These are phyloP conservation scores for Thielaviopsis euricoi DNA, from an alignment of 2,329 filamentous ascomycete genomes.

Conservation along the genomic window DNA sequence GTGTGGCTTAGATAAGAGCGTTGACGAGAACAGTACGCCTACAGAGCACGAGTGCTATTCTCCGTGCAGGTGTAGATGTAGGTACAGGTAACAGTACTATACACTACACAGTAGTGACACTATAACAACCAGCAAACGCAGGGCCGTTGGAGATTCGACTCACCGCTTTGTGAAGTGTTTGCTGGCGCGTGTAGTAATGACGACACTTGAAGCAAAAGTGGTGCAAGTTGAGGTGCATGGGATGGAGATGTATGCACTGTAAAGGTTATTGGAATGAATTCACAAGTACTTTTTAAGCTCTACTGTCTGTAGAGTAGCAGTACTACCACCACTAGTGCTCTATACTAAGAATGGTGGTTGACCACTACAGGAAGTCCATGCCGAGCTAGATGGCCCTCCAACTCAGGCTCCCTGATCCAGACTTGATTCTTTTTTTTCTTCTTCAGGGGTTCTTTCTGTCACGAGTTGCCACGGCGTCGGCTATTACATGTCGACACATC, in stretches of 20 bases:
- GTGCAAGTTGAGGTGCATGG: too few relatives aligned
- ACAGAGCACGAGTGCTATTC: not conserved
- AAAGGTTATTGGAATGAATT: too few relatives aligned
- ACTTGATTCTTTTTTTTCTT: not conserved
- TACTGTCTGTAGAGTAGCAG: too few relatives aligned
- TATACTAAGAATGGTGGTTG: too few relatives aligned
- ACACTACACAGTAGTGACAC: not conserved
- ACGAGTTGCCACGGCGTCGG: not conserved
- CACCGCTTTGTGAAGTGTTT: not conserved
- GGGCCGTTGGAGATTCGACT: not conserved
- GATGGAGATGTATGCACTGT: too few relatives aligned
- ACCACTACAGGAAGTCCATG: too few relatives aligned
- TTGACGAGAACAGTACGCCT: not conserved
- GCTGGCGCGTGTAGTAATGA: too few relatives aligned
- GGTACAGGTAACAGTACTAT: not conserved
- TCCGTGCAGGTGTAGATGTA: not conserved
- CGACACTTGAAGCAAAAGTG: too few relatives aligned
- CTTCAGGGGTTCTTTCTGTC: not conserved
- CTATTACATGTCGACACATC: not conserved
- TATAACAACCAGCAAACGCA: not conserved
- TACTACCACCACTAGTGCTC: too few relatives aligned
- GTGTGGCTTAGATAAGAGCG: not conserved
- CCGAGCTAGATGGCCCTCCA: too few relatives aligned
- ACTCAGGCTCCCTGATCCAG: too few relatives aligned
- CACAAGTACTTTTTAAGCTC: too few relatives aligned